Evolutionary conservation across 1,284 basidiomycete species (phyloP), one percentile per base, ranked within the genome.

Genomic region (Tilletia indica): DNA sequence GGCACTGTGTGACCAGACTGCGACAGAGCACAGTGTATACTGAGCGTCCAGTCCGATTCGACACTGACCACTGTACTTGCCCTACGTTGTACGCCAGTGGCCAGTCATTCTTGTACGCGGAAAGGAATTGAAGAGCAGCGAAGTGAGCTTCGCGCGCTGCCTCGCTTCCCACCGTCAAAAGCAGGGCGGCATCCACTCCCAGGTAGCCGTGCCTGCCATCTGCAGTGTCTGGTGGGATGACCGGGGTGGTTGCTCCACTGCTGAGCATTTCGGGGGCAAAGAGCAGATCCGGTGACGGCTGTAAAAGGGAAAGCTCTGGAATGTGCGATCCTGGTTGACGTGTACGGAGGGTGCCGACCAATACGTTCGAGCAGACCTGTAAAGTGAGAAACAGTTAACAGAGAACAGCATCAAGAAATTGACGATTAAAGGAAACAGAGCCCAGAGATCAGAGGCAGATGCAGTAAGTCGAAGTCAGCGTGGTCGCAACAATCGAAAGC

Each of bases 41-140:
- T 68, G 1, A 74, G 19, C 2, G 73, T 74, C 73, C 73, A 74
- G 4, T 71, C 73, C 6, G 73, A 74, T 58, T 74, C 73, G n/a
- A 71, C 42, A 8, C 69, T 68, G 16, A 31, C 25, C 25, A 31
- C 25, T 31, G 25, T 69, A 56, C 21, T 74, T 71, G 49, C 68
- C 58, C 5, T 48, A 21, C 21, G 73, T 70, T 21, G 67, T 68
- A n/a, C 70, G 68, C 56, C 54, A 51, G 48, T 74, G 25, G 25
- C 25, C 25, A 31, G 25, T 31, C 73, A 25, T 74, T 72, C 42
- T 67, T 16, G 70, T 74, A 72, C 4, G 73, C 73, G 45, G 70
- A 74, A n/a, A 74, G 45, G 19, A 74, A 14, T 45, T 74, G 69
- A 9, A 72, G 58, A 5, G 58, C 58, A 14, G 58, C 58, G n/a